phyloP scores from a whole-genome alignment of 805 yeast species.

The Barnettozyma wickerhamii region DNA sequence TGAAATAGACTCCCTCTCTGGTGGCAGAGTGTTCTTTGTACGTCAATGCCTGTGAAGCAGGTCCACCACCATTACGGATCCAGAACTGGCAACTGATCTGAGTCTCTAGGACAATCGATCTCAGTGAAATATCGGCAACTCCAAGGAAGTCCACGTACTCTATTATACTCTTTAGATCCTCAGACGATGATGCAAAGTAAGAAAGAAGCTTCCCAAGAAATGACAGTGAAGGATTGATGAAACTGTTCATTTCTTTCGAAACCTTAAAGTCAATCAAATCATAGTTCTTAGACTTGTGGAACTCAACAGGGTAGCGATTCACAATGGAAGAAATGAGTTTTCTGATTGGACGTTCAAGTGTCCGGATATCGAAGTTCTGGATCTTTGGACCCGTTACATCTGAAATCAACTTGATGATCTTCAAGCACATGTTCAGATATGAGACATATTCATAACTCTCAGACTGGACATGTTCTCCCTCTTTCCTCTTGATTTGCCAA shows the following conservation, averaged over 20 bases:
- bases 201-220: slow-evolving; percentile 37
- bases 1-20: slow-evolving; percentile 51
- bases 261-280: slow-evolving; percentile 35
- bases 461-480: slow-evolving; percentile 64
- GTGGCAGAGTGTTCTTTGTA: slow-evolving; percentile 41
- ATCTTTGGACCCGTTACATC: slow-evolving; percentile 23
- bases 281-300: slow-evolving; percentile 23
- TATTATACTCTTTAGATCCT: neutral
- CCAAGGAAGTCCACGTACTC: slow-evolving; percentile 36
- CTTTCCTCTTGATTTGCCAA: slow-evolving; percentile 50
- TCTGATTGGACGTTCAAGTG: neutral
- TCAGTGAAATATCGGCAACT: slow-evolving; percentile 53
- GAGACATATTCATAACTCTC: slow-evolving; percentile 48
- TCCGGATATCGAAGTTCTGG: neutral
- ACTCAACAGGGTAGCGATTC: neutral
- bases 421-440: slow-evolving; percentile 45
- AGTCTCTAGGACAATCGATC: slow-evolving; percentile 55
- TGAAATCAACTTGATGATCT: slow-evolving; percentile 39
- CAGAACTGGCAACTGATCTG: slow-evolving; percentile 65
- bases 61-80: slow-evolving; percentile 67
- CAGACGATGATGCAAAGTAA: neutral
- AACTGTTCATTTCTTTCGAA: slow-evolving; percentile 47
- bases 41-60: slow-evolving; percentile 44
- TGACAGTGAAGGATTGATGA: slow-evolving; percentile 57
- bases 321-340: neutral